A percentile compares a stretch with the other conserved stretches of the same genome.
Evolutionary conservation across 495 filamentous ascomycete genomes (phyloP).

Genomic region (Neurospora sp.): DNA sequence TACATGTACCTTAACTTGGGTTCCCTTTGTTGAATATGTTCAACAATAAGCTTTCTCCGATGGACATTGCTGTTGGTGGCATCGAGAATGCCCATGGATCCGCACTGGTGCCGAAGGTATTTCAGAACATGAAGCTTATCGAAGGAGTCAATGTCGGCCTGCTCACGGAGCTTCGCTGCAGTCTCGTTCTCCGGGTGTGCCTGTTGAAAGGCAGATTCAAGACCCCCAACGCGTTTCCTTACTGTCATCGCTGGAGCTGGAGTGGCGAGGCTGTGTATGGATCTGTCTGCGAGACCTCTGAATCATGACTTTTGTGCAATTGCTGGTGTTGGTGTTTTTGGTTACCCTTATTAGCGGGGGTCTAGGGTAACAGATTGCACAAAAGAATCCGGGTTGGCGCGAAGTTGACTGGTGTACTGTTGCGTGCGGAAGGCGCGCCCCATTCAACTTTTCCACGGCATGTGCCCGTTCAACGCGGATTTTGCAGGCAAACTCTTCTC

Average conservation of each 20-base stretch:
- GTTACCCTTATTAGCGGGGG: neutral
- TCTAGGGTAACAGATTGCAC: neutral
- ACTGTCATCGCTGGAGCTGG: neutral
- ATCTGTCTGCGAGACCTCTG: neutral
- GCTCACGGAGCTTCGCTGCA: slow-evolving; percentile 74
- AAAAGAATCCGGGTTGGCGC: neutral
- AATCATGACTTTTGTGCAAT: neutral
- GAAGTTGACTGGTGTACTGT: neutral
- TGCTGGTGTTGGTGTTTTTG: neutral
- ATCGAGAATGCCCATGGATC: slow-evolving; percentile 94
- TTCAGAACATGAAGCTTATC: slow-evolving; percentile 66
- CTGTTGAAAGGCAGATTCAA: neutral
- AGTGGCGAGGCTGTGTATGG: neutral
- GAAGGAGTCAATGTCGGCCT: slow-evolving; percentile 84
- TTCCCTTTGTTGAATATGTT: slow-evolving; percentile 70
- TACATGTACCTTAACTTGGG: slow-evolving; percentile 46
- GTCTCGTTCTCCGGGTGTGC: slow-evolving; percentile 58
- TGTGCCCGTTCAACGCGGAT: neutral
- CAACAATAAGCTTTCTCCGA: slow-evolving; percentile 71
- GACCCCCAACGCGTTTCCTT: neutral
- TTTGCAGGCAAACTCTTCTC: neutral
- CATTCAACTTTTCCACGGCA: neutral
- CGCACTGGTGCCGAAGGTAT: slow-evolving; percentile 68
- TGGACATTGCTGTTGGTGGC: slow-evolving; percentile 90
- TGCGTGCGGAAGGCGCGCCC: neutral